Evolutionary conservation across 78 protist species (phyloP).

Genomic region (Dictyostelium firmibasis): DNA sequence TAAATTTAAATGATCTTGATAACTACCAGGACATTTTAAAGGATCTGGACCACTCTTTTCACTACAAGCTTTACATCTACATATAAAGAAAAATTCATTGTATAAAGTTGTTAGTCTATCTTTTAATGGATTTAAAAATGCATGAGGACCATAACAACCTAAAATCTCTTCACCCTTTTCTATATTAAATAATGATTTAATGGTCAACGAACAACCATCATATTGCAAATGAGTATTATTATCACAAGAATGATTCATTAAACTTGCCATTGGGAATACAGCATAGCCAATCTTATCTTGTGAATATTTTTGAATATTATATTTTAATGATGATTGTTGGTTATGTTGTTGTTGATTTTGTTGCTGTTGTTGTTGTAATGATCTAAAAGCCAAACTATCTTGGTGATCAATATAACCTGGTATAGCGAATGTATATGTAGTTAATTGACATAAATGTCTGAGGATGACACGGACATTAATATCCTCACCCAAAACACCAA

Average conservation of each 20-base stretch:
- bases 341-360: not conserved
- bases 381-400: not conserved
- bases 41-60: conserved; percentile 55
- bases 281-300: conserved; percentile 50
- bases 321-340: not conserved
- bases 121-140: not conserved
- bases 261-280: conserved; percentile 21
- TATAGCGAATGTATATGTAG: conserved; percentile 31
- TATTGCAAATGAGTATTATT: conserved; percentile 48
- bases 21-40: conserved; percentile 28
- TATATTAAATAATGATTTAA: conserved; percentile 45
- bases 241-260: conserved; percentile 64
- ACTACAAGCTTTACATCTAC: conserved; percentile 65
- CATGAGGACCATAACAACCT: conserved; percentile 40
- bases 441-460: conserved; percentile 61
- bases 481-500: conserved; percentile 16
- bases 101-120: conserved; percentile 23
- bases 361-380: not conserved
- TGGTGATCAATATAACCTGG: conserved; percentile 8
- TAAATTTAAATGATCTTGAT: not conserved
- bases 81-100: conserved; percentile 32
- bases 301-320: not conserved
- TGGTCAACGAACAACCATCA: conserved; percentile 10
- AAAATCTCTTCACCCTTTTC: conserved; percentile 44
- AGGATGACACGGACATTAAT: not conserved